phyloP scores from a whole-genome alignment of 805 yeast species.

The Hanseniaspora valbyensis region DNA sequence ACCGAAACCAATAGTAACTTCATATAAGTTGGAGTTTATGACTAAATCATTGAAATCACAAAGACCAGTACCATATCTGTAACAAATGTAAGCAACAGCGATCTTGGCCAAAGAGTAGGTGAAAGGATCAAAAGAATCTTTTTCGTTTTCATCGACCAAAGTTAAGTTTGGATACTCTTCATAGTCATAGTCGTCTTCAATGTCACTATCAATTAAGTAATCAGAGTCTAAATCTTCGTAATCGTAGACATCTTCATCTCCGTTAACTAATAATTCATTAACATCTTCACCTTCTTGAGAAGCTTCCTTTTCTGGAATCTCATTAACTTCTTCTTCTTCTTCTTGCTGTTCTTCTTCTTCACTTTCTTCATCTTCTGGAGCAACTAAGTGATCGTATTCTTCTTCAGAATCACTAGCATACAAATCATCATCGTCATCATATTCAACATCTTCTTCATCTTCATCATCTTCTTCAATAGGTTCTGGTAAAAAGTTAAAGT shows the following conservation, averaged over 20 bases:
- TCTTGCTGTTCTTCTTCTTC: neutral
- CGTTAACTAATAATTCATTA: constrained; percentile 4
- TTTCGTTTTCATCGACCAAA: constrained; percentile 14
- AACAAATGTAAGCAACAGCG: constrained; percentile 11
- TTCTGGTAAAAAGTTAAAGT: constrained; percentile 16
- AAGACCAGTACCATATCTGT: constrained; percentile 11
- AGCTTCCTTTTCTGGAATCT: constrained; percentile 12
- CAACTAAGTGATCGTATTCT: constrained; percentile 6
- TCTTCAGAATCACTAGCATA: constrained; percentile 14
- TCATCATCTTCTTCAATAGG: constrained; percentile 14
- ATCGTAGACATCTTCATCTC: constrained; percentile 10
- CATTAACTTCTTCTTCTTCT: neutral
- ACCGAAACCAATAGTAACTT: constrained; percentile 14
- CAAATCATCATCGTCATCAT: constrained; percentile 11
- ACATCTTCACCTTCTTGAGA: constrained; percentile 15
- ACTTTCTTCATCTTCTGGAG: constrained; percentile 8
- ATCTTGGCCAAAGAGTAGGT: constrained; percentile 10
- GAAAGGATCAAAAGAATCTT: constrained; percentile 12
- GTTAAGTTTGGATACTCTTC: constrained; percentile 14
- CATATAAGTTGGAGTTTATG: constrained; percentile 8
- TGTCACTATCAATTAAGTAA: constrained; percentile 7
- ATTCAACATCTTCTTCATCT: neutral
- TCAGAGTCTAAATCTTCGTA: constrained; percentile 14
- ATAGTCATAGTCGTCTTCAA: constrained; percentile 15
- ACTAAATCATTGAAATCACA: constrained; percentile 14